Base-by-base conservation (phyloP, 345 rosid genomes). In the Syzygium oleosum region DNA sequence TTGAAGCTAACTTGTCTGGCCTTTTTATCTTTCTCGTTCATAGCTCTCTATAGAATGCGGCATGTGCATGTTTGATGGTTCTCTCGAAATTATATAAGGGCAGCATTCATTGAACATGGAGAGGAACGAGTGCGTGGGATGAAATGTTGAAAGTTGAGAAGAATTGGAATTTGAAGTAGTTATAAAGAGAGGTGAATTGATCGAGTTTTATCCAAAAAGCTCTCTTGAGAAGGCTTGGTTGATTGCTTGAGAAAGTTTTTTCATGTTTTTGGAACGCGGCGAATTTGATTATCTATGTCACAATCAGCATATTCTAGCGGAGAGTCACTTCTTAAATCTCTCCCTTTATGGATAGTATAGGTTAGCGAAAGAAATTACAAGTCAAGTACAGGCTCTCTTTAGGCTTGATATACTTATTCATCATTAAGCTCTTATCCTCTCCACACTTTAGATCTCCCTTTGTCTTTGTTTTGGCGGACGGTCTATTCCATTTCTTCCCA, bases 251-350 rank as follows among this genome's bases (percentile, higher is more conserved):
- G 11, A 9, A 73, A 34, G 21, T 34, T 73, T 12, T 12, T 73
- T 19, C 12, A 2, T 31, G 23, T 38, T 12, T 65, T 16, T 38
- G 78, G 12, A 31, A 65, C 1, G 12, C 3, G 4, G 12, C 5
- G 0, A 16, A 31, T 31, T 31, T 9, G 3, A 7, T 65, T 68
- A 68, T 68, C 6, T 31, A 3, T 1, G 9, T 31, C 2, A 0
- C 3, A 0, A 16, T 2, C 0, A 1, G 23, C 46, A 15, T 68
- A 22, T 8, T 31, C 34, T 31, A 68, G 9, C 3, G 2, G 3
- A 19, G 10, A 55, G 23, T 3, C 10, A 7, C 25, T 21, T 55
- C 25, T 8, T 7, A 55, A 55, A 55, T 55, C 58, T 19, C 25
- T 55, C 46, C 46, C 58, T 19, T 55, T 55, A 21, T 21, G 21